Evolutionary conservation across 169 alveolate species (phyloP), one percentile per base, ranked within the genome.

Genomic region (Plasmodium adleri): DNA sequence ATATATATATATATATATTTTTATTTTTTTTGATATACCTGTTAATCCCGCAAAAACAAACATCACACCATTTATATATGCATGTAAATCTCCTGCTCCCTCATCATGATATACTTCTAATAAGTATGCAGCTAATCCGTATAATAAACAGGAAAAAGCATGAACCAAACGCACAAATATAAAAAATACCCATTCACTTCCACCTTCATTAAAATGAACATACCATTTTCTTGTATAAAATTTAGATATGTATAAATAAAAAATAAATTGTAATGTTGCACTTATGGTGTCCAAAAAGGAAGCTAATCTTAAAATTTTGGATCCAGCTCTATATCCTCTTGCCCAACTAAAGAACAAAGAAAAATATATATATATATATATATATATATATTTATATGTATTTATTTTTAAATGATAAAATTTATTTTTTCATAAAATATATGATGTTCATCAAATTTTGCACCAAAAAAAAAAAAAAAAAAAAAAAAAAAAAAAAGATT

Each of bases 71-170:
- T 96, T 96, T 78, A 96, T 96, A 92, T 96, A 96, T 32, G 98
- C 98, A 86, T 96, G 98, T 58, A 96, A 92, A 78, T 96, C 98
- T 2, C 98, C 98, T 13, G 97, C 98, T 4, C 98, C 98, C 66
- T 96, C 98, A 72, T 96, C 98, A 78, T 96, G 98, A 88, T 96
- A 96, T 6, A 96, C 98, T 78, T 96, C 98, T 63, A 96, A 86
- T 26, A 96, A 96, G 86, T 96, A 95, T 62, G 96, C 94, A 67
- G 98, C 98, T 54, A 95, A 93, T 28, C 98, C 98, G 76, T 93
- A 96, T 8, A 96, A 88, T 54, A 96, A 80, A 80, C 96, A 94
- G 50, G 98, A 95, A 68, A 95, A 93, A 2, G 98, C 97, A 89
- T 96, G 97, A 68, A 96, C 88, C 72, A 95, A 88, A 72, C 98